These are phyloP conservation scores for Mortierella sp. DNA, from an alignment of 371 early-diverging fungal genomes.

Conservation along the genomic window DNA sequence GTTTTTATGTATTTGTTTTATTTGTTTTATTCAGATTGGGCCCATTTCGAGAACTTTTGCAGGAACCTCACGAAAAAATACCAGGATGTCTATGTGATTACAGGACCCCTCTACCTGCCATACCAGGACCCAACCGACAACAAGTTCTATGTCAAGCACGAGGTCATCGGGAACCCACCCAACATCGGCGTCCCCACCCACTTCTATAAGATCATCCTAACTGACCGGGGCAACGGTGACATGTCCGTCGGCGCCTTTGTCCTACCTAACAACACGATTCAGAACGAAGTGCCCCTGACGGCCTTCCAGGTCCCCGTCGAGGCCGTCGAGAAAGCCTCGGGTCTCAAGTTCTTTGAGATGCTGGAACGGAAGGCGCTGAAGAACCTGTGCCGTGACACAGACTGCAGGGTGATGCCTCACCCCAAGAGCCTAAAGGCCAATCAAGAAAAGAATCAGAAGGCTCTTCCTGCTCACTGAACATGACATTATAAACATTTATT, in stretches of 20 bases:
- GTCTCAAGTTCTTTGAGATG: slow-evolving; percentile 81
- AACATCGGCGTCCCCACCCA: slow-evolving; percentile 95
- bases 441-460: slow-evolving; percentile 21
- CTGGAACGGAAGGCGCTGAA: slow-evolving; percentile 56
- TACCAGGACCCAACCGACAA: slow-evolving; percentile 69
- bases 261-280: slow-evolving; percentile 85
- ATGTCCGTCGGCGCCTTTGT: slow-evolving; percentile 83
- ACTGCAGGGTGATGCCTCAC: slow-evolving; percentile 31
- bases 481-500: too few species aligned
- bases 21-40: slow-evolving; percentile 71
- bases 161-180: slow-evolving; percentile 90
- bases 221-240: slow-evolving; percentile 59
- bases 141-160: slow-evolving; percentile 86
- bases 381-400: slow-evolving; percentile 47
- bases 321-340: slow-evolving; percentile 81
- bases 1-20: background rate
- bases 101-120: slow-evolving; percentile 87
- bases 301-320: slow-evolving; percentile 82
- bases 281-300: slow-evolving; percentile 72
- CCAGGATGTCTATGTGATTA: slow-evolving; percentile 80
- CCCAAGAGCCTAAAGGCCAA: slow-evolving; percentile 43
- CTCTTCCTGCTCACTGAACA: slow-evolving; percentile 29
- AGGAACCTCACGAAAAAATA: slow-evolving; percentile 72
- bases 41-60: slow-evolving; percentile 81
- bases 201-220: slow-evolving; percentile 89